phyloP scores from a whole-genome alignment of 495 filamentous ascomycete species.

The Pyronema domesticum region DNA sequence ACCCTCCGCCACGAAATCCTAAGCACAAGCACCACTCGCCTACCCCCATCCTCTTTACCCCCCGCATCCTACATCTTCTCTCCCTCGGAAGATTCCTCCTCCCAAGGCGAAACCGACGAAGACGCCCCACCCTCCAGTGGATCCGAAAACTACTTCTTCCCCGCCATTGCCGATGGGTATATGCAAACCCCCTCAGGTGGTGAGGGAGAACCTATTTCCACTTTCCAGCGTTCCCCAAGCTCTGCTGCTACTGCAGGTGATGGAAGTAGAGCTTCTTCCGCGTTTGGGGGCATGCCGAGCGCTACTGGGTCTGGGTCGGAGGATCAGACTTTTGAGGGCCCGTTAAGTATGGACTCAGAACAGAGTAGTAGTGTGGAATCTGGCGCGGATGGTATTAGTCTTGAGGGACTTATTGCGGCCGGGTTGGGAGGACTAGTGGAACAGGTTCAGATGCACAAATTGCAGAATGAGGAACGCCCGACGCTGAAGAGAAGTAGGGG shows the following conservation, averaged over 20 bases:
- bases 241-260: constrained; percentile 22
- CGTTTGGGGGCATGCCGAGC: neutral
- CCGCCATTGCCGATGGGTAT: constrained; percentile 6
- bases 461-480: neutral
- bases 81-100: constrained; percentile 20
- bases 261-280: constrained; percentile 12
- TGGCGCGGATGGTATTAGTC: neutral
- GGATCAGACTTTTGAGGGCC: neutral
- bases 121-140: constrained; percentile 13
- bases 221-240: constrained; percentile 9
- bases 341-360: neutral
- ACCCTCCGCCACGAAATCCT: constrained; percentile 19
- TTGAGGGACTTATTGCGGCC: neutral
- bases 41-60: constrained; percentile 19
- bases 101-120: constrained; percentile 20
- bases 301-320: neutral
- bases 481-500: neutral
- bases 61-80: constrained; percentile 20
- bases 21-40: constrained; percentile 13
- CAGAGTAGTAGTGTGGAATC: neutral
- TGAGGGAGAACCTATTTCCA: constrained; percentile 6
- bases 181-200: constrained; percentile 10
- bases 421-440: neutral
- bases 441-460: neutral
- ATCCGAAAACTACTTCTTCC: constrained; percentile 16